A percentile compares a stretch with the other conserved stretches of the same genome.
These are phyloP conservation scores for Coemansia sp. DNA, from an alignment of 192 early-diverging fungal genomes.

Conservation along the genomic window DNA sequence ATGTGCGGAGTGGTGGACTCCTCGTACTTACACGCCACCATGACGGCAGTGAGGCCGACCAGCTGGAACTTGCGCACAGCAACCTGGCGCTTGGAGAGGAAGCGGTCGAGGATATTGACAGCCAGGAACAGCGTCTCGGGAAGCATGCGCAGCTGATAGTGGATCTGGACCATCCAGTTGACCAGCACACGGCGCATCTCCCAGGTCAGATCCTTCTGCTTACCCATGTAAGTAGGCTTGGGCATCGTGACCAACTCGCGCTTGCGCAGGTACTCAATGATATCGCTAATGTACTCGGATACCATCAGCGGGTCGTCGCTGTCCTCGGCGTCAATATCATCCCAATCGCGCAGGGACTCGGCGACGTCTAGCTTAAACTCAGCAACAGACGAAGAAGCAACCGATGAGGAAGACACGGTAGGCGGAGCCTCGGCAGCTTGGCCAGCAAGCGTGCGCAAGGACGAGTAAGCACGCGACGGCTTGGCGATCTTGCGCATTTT, in stretches of 20 bases:
- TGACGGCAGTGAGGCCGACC: constrained; percentile 88
- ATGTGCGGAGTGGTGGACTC: constrained; percentile 86
- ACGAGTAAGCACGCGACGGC: constrained; percentile 43
- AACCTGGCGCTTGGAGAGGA: constrained; percentile 85
- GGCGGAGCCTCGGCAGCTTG: constrained; percentile 21
- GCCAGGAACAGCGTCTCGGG: constrained; percentile 94
- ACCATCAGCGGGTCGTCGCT: constrained; percentile 88
- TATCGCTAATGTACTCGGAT: constrained; percentile 92
- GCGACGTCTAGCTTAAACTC: background rate
- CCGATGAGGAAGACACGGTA: background rate
- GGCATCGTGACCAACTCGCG: constrained; percentile 80
- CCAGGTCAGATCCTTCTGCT: constrained; percentile 88
- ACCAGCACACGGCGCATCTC: constrained; percentile 91
- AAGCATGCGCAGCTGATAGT: constrained; percentile 86
- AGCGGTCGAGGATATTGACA: constrained; percentile 95
- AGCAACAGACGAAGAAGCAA: constrained; percentile 3
- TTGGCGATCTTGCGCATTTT: constrained; percentile 40
- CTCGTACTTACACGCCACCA: constrained; percentile 95
- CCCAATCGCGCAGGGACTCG: constrained; percentile 55
- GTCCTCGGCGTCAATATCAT: constrained; percentile 82
- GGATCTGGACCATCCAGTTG: constrained; percentile 95
- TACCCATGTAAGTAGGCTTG: constrained; percentile 77
- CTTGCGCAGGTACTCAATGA: constrained; percentile 83
- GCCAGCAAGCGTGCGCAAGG: constrained; percentile 17
- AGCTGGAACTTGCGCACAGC: constrained; percentile 89